Evolutionary conservation across 2,329 filamentous ascomycete species (phyloP).

Genomic region (Fusarium sulawesiense): DNA sequence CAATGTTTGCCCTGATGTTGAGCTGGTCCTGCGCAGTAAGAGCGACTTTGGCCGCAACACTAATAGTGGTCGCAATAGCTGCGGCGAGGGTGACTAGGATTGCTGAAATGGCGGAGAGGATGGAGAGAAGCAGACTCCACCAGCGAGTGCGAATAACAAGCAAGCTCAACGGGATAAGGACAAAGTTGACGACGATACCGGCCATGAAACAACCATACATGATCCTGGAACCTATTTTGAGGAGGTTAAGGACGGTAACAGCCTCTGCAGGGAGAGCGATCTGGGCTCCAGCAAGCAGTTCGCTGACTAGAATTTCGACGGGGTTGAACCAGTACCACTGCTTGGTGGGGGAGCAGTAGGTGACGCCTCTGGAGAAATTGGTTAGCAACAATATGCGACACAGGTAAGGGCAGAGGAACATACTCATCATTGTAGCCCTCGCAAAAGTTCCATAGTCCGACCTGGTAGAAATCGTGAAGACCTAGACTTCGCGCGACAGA

Average conservation of each 20-base stretch:
- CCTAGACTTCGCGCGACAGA: constrained; percentile 87
- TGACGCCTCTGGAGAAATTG: constrained; percentile 71
- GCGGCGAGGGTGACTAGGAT: constrained; percentile 76
- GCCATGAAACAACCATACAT: constrained; percentile 92
- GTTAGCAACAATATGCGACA: constrained; percentile 49
- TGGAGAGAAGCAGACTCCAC: constrained; percentile 74
- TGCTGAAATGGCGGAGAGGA: constrained; percentile 75
- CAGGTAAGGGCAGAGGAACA: constrained; percentile 29
- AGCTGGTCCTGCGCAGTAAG: constrained; percentile 77
- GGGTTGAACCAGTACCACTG: constrained; percentile 92
- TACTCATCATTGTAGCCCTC: constrained; percentile 80
- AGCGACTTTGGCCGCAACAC: constrained; percentile 81
- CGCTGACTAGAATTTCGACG: constrained; percentile 80
- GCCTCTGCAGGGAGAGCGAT: constrained; percentile 84
- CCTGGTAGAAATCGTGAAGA: constrained; percentile 93
- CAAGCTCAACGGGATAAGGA: constrained; percentile 75
- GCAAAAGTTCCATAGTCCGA: constrained; percentile 92
- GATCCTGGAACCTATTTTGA: constrained; percentile 79
- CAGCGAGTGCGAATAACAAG: constrained; percentile 67
- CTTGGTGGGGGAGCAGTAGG: constrained; percentile 76
- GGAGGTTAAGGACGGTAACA: constrained; percentile 77
- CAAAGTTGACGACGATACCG: constrained; percentile 74
- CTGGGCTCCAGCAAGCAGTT: constrained; percentile 83
- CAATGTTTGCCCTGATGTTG: constrained; percentile 79
- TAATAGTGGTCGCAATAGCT: constrained; percentile 84